phyloP scores from a whole-genome alignment of 202 grass and related monocot genomes.

The Carex arenaria region DNA sequence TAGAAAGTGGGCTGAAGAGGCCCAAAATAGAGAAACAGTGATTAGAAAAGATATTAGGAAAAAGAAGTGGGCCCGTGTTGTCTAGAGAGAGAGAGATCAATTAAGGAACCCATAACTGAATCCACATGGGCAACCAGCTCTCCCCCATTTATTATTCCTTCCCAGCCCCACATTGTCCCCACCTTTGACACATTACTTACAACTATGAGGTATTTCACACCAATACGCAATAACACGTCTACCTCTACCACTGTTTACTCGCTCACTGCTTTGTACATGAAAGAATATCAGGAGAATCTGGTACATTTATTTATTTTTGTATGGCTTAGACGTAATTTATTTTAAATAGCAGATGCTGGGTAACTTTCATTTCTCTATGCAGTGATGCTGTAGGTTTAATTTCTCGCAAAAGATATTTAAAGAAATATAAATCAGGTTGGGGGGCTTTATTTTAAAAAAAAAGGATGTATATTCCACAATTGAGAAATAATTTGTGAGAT shows the following conservation, averaged over 20 bases:
- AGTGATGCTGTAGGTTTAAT: too few relatives aligned
- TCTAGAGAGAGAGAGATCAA: neutral
- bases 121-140: conserved; percentile 13
- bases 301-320: neutral
- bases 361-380: too few relatives aligned
- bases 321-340: too few relatives aligned
- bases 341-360: neutral
- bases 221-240: neutral
- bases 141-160: conserved; percentile 1
- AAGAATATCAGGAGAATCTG: neutral
- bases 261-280: neutral
- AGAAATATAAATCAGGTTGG: neutral
- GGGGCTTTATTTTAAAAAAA: too few relatives aligned
- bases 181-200: neutral
- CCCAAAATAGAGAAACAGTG: neutral
- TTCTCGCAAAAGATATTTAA: neutral
- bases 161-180: neutral
- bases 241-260: neutral
- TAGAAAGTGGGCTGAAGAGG: neutral
- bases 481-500: neutral
- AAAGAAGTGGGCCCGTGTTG: neutral
- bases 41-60: neutral
- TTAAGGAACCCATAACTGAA: neutral
- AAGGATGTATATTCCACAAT: too few relatives aligned
- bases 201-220: neutral